These are phyloP conservation scores for Beauveria scarabaeidicola DNA, from an alignment of 2,329 filamentous ascomycete species.

Conservation along the genomic window DNA sequence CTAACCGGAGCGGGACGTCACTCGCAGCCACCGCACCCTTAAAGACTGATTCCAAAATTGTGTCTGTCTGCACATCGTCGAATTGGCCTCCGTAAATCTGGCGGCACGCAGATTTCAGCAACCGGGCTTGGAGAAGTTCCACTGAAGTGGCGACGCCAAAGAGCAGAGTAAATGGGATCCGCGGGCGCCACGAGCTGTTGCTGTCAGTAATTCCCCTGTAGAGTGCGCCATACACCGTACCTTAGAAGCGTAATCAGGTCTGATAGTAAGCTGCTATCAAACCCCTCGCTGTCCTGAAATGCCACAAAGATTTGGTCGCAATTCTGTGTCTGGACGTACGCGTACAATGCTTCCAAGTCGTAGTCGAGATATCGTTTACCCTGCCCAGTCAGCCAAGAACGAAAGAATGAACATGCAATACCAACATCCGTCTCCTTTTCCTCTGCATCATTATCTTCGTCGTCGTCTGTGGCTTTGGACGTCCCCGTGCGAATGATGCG, in stretches of 20 bases:
- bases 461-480: slow-evolving; percentile 36
- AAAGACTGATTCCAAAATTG: slow-evolving; percentile 66
- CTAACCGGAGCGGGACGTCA: slow-evolving; percentile 51
- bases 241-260: slow-evolving; percentile 62
- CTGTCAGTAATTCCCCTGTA: slow-evolving; percentile 21
- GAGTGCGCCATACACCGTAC: slow-evolving; percentile 33
- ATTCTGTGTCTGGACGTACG: slow-evolving; percentile 45
- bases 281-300: slow-evolving; percentile 75
- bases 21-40: slow-evolving; percentile 52
- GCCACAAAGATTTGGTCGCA: slow-evolving; percentile 59
- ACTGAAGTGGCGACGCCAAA: slow-evolving; percentile 77
- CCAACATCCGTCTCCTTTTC: slow-evolving; percentile 37
- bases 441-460: slow-evolving; percentile 49
- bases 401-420: too few species aligned
- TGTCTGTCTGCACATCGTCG: slow-evolving; percentile 64
- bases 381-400: slow-evolving; percentile 24
- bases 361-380: slow-evolving; percentile 65
- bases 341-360: slow-evolving; percentile 63
- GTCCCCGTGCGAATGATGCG: slow-evolving; percentile 62
- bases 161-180: slow-evolving; percentile 67
- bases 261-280: slow-evolving; percentile 63
- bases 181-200: slow-evolving; percentile 57
- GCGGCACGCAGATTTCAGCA: slow-evolving; percentile 60
- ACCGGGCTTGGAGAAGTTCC: slow-evolving; percentile 66
- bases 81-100: slow-evolving; percentile 64